Percentiles rank a stretch among this genome's conserved stretches.
phyloP scores from a whole-genome alignment of 768 basidiomycete species.

The Boletellus ananas region DNA sequence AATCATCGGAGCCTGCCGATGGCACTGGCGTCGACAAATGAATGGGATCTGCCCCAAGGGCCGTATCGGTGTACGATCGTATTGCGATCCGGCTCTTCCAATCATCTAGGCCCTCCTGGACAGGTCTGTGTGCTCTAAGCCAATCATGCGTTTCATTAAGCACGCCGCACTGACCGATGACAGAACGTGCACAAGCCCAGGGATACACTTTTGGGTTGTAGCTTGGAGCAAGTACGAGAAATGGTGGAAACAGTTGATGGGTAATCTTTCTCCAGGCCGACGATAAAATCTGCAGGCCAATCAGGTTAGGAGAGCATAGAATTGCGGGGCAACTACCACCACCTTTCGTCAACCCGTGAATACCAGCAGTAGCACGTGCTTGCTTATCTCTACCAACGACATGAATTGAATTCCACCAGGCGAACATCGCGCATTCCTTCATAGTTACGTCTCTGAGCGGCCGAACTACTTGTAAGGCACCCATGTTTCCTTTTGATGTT shows the following conservation, averaged over 20 bases:
- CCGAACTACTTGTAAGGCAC: conserved; percentile 49
- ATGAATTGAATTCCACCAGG: conserved; percentile 63
- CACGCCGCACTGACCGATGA: conserved; percentile 45
- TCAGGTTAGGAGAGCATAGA: not conserved
- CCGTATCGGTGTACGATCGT: conserved; percentile 39
- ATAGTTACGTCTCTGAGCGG: conserved; percentile 71
- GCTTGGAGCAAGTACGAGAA: conserved; percentile 73
- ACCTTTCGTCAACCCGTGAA: conserved; percentile 70
- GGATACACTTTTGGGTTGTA: conserved; percentile 59
- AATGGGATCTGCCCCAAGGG: conserved; percentile 13
- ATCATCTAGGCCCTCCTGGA: conserved; percentile 58
- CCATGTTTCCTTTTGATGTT: conserved; percentile 1
- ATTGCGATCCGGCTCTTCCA: conserved; percentile 79
- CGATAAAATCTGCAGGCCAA: conserved; percentile 60
- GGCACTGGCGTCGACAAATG: conserved; percentile 3
- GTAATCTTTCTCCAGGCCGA: conserved; percentile 76
- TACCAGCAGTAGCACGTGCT: conserved; percentile 51
- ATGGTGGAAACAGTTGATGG: conserved; percentile 87
- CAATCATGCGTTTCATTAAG: not conserved
- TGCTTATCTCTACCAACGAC: conserved; percentile 49
- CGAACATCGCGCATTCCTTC: conserved; percentile 78
- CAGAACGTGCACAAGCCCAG: conserved; percentile 57
- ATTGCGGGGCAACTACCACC: not conserved
- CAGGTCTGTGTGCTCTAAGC: conserved; percentile 42
- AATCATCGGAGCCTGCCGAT: not conserved